Percentiles rank a stretch among this genome's conserved stretches.
These are phyloP conservation scores for Bipolaris oryzae DNA, from an alignment of 2,329 filamentous ascomycete genomes.

Conservation along the genomic window DNA sequence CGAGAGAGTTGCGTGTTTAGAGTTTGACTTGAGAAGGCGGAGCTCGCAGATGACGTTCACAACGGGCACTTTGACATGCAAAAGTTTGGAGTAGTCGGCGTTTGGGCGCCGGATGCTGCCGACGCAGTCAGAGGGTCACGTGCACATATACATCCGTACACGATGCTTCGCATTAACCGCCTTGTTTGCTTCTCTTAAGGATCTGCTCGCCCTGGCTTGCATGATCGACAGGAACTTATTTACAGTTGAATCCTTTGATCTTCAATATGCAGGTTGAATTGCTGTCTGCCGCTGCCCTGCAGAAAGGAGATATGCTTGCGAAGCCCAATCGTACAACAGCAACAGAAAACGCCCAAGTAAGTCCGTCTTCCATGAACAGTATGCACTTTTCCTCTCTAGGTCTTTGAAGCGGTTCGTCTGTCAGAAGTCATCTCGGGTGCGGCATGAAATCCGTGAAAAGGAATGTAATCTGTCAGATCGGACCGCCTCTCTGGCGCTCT, in stretches of 20 bases:
- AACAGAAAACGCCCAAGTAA: background rate
- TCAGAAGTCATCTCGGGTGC: background rate
- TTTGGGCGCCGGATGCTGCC: slow-evolving; percentile 5
- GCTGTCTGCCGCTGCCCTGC: background rate
- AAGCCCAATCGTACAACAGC: background rate
- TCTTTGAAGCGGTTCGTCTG: background rate
- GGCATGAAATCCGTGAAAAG: background rate
- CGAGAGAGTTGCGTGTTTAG: slow-evolving; percentile 1
- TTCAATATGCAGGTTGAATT: background rate
- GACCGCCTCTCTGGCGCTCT: background rate
- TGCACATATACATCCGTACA: background rate
- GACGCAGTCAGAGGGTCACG: slow-evolving; percentile 6
- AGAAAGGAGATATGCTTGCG: background rate
- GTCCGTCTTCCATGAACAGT: background rate
- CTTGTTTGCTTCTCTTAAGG: background rate
- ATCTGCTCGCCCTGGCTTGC: background rate
- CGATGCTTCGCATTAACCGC: background rate
- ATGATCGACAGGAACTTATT: background rate
- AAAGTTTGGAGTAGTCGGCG: slow-evolving; percentile 17
- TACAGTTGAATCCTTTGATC: background rate
- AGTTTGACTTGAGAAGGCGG: slow-evolving; percentile 5
- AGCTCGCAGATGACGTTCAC: slow-evolving; percentile 12
- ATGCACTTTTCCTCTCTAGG: background rate
- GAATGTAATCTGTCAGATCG: background rate
- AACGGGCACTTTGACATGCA: slow-evolving; percentile 2